These are phyloP conservation scores for Phialemonium atrogriseum DNA, from an alignment of 2,329 filamentous ascomycete genomes.

Conservation along the genomic window DNA sequence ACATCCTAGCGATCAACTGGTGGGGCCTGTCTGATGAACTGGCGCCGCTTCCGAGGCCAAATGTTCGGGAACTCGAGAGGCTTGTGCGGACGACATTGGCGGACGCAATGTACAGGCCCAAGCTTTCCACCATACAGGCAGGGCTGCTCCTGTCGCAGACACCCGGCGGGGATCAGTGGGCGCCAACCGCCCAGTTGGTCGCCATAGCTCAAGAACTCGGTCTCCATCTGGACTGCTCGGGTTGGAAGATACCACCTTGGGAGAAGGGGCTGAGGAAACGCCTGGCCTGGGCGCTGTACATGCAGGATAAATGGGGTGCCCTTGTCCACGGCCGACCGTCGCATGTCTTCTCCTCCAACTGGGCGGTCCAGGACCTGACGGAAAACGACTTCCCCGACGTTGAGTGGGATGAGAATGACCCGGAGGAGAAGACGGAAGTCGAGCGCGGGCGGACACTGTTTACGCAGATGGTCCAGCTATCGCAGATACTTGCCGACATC, in stretches of 20 bases:
- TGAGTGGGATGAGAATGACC: slow-evolving; percentile 54
- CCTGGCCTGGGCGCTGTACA: slow-evolving; percentile 84
- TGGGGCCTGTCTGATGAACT: slow-evolving; percentile 69
- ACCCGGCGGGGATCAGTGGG: slow-evolving; percentile 72
- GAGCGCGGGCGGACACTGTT: slow-evolving; percentile 64
- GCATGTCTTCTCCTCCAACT: slow-evolving; percentile 60
- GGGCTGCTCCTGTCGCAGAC: slow-evolving; percentile 67
- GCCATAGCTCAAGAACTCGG: slow-evolving; percentile 83
- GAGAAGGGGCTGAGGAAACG: slow-evolving; percentile 78
- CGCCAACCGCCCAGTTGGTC: slow-evolving; percentile 77
- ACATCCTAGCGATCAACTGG: slow-evolving; percentile 81
- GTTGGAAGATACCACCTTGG: slow-evolving; percentile 83
- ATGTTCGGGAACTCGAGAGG: slow-evolving; percentile 65
- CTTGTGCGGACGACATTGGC: slow-evolving; percentile 58
- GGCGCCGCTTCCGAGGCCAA: slow-evolving; percentile 55
- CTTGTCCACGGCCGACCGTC: slow-evolving; percentile 80
- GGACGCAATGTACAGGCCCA: slow-evolving; percentile 72
- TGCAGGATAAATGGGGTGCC: slow-evolving; percentile 85
- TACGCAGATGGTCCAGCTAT: slow-evolving; percentile 66
- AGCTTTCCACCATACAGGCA: slow-evolving; percentile 72
- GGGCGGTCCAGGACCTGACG: slow-evolving; percentile 64
- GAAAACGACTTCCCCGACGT: slow-evolving; percentile 66
- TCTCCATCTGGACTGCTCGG: slow-evolving; percentile 77
- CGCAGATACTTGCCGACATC: slow-evolving; percentile 69
- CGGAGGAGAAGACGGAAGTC: slow-evolving; percentile 55